These are phyloP conservation scores for Setomelanomma holmii DNA, from an alignment of 2,329 filamentous ascomycete species.

Conservation along the genomic window DNA sequence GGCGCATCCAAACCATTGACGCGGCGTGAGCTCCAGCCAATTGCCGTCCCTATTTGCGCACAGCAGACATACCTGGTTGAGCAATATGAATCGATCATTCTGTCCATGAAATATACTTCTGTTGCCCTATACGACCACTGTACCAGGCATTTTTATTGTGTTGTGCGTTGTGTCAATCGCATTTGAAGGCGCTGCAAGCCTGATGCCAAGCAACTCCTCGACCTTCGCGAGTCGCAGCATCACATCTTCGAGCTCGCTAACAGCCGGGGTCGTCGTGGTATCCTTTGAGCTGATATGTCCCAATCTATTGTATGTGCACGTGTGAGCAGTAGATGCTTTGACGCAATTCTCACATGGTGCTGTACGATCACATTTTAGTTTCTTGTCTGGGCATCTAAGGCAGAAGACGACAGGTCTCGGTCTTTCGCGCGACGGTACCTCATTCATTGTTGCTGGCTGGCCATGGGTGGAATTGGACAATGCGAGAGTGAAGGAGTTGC, in stretches of 20 bases:
- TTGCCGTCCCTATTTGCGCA: no score
- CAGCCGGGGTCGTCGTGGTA: no score
- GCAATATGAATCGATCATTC: slow-evolving; percentile 25
- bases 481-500: no score
- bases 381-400: slow-evolving; percentile 33
- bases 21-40: no score
- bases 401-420: slow-evolving; percentile 34
- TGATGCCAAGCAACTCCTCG: slow-evolving; percentile 24
- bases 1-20: no score
- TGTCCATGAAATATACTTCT: slow-evolving; percentile 27
- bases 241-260: slow-evolving; percentile 20
- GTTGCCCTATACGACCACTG: slow-evolving; percentile 25
- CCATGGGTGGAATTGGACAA: not conserved
- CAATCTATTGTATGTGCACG: slow-evolving; percentile 22
- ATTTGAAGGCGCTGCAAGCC: not conserved
- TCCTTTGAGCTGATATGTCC: not conserved
- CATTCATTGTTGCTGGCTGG: not conserved
- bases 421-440: slow-evolving; percentile 19
- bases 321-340: slow-evolving; percentile 21
- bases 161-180: not conserved
- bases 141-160: slow-evolving; percentile 17
- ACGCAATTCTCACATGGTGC: slow-evolving; percentile 33
- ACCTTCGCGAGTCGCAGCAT: slow-evolving; percentile 25
- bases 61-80: slow-evolving; percentile 30
- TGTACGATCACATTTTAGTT: slow-evolving; percentile 34